These are phyloP conservation scores for Backusella mclennaniae DNA, from an alignment of 192 early-diverging fungal genomes.

Conservation along the genomic window DNA sequence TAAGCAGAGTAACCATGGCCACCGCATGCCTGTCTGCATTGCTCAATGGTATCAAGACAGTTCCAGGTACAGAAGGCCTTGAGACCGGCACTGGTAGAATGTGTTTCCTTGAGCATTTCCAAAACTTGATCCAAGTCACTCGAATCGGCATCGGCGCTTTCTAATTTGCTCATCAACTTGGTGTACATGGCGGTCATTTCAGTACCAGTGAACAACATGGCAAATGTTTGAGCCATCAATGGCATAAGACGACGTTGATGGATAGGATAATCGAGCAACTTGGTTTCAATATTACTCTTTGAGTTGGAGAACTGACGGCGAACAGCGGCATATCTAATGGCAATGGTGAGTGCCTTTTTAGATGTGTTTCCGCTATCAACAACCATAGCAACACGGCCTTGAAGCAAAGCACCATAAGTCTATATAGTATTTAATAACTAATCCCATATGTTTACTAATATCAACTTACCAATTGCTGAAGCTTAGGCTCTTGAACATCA, in stretches of 20 bases:
- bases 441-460: not conserved
- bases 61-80: conserved; percentile 95
- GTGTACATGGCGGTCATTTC: conserved; percentile 79
- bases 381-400: conserved; percentile 81
- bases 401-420: conserved; percentile 86
- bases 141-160: conserved; percentile 60
- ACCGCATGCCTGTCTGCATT: conserved; percentile 86
- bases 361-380: conserved; percentile 82
- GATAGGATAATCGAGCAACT: conserved; percentile 89
- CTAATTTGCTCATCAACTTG: conserved; percentile 72
- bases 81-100: conserved; percentile 86
- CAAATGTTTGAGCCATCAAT: conserved; percentile 84
- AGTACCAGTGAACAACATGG: conserved; percentile 86
- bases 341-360: conserved; percentile 90
- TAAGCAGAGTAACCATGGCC: conserved; percentile 93
- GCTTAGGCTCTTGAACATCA: conserved; percentile 75
- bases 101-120: conserved; percentile 84
- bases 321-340: conserved; percentile 87
- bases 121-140: conserved; percentile 59
- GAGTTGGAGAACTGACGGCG: conserved; percentile 81
- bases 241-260: conserved; percentile 93
- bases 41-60: conserved; percentile 86
- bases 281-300: conserved; percentile 78
- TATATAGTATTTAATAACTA: not conserved
- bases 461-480: conserved; percentile 64